Evolutionary conservation across 352 stramenopile species (phyloP).

Genomic region (Globisporangium yorkense): DNA sequence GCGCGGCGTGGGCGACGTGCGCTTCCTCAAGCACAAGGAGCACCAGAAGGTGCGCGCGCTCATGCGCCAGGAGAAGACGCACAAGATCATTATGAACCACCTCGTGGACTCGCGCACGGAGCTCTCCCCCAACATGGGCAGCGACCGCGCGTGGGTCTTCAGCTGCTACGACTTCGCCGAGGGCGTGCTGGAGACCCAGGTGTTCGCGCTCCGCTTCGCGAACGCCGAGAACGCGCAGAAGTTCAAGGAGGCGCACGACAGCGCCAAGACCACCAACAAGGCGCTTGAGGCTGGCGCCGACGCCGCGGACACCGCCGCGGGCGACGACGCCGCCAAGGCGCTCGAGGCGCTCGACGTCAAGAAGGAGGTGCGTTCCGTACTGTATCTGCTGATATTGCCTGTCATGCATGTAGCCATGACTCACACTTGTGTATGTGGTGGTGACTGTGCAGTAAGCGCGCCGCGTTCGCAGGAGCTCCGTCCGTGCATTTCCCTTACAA

Average conservation of each 20-base stretch:
- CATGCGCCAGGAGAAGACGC: constrained; percentile 99
- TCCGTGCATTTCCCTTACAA: too few relatives aligned
- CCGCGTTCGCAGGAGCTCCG: constrained; percentile 3
- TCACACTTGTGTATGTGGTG: constrained; percentile 2
- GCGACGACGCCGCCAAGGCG: constrained; percentile 91
- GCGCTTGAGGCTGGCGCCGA: constrained; percentile 90
- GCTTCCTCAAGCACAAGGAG: constrained; percentile 97
- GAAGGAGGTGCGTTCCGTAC: constrained; percentile 45
- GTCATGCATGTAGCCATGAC: background rate
- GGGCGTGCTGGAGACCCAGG: constrained; percentile 88
- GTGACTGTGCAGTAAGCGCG: constrained; percentile 9
- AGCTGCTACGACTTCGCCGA: constrained; percentile 97
- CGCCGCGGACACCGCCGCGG: constrained; percentile 86
- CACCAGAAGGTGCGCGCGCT: constrained; percentile 92
- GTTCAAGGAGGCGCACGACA: constrained; percentile 96
- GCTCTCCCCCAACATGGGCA: constrained; percentile 94
- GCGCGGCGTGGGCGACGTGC: constrained; percentile 94
- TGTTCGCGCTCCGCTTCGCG: constrained; percentile 92
- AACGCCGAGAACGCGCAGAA: constrained; percentile 95
- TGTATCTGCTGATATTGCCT: background rate
- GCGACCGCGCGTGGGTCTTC: constrained; percentile 97
- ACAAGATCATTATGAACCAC: constrained; percentile 99
- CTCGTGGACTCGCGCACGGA: constrained; percentile 95
- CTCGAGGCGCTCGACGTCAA: constrained; percentile 88
- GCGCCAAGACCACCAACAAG: constrained; percentile 93